Evolutionary conservation across 2,329 filamentous ascomycete genomes (phyloP).

Genomic region (Hymenoscyphus scutula): DNA sequence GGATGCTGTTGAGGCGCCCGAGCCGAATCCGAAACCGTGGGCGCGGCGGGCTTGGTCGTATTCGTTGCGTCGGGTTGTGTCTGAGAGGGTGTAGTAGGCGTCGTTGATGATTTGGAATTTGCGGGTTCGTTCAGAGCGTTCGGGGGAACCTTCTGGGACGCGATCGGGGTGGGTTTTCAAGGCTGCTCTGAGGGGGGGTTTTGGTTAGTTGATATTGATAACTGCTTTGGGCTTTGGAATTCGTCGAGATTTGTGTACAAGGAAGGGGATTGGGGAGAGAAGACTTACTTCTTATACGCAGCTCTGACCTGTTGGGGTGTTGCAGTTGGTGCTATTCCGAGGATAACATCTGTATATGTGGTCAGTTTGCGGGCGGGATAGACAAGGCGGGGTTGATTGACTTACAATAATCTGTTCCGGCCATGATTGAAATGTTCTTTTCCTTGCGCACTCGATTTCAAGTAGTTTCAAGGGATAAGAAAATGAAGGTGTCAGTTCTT

Average conservation of each 20-base stretch:
- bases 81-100: slow-evolving; percentile 88
- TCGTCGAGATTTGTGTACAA: slow-evolving; percentile 10
- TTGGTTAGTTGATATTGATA: background rate
- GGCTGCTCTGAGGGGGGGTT: slow-evolving; percentile 60
- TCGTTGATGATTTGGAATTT: slow-evolving; percentile 92
- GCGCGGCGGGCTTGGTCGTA: slow-evolving; percentile 74
- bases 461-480: background rate
- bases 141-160: slow-evolving; percentile 77
- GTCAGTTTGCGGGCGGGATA: slow-evolving; percentile 12
- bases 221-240: slow-evolving; percentile 12
- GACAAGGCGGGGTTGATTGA: slow-evolving; percentile 14
- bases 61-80: slow-evolving; percentile 70
- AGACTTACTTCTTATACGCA: slow-evolving; percentile 80
- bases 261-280: slow-evolving; percentile 6
- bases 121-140: slow-evolving; percentile 76
- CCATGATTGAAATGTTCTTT: background rate
- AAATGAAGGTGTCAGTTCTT: background rate
- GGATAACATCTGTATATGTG: slow-evolving; percentile 59
- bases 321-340: slow-evolving; percentile 71
- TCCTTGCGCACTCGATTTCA: background rate
- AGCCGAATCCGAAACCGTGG: slow-evolving; percentile 47
- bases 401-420: slow-evolving; percentile 42
- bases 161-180: slow-evolving; percentile 93
- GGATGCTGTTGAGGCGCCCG: slow-evolving; percentile 42
- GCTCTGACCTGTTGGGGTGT: slow-evolving; percentile 81